A percentile compares a stretch with the other conserved stretches of the same genome.
Conservation (phyloP, 2,329 filamentous ascomycete genomes). For the Colletotrichum gloeosporioides region DNA sequence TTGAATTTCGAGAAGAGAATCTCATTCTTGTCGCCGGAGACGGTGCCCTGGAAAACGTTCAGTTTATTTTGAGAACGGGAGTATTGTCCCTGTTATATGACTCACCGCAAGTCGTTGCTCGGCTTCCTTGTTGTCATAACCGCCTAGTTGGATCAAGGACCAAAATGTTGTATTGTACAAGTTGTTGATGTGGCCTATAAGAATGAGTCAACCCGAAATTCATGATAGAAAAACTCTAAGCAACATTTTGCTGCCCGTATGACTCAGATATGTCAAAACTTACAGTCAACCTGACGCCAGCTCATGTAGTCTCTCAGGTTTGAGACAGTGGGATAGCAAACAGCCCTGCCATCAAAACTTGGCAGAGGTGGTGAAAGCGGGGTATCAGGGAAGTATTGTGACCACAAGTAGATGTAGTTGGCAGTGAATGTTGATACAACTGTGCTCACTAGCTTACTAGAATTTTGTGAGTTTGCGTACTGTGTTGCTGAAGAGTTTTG, state of each 20-base stretch:
- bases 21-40: slow-evolving; percentile 92
- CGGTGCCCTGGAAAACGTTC: slow-evolving; percentile 66
- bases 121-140: slow-evolving; percentile 77
- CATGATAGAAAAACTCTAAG: neutral
- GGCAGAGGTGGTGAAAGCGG: slow-evolving; percentile 78
- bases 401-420: slow-evolving; percentile 86
- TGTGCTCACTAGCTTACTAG: slow-evolving; percentile 87
- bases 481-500: neutral
- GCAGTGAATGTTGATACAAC: slow-evolving; percentile 93
- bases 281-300: slow-evolving; percentile 97
- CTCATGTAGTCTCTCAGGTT: slow-evolving; percentile 95
- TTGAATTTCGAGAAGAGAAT: slow-evolving; percentile 87
- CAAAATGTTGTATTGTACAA: slow-evolving; percentile 98
- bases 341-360: slow-evolving; percentile 90
- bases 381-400: slow-evolving; percentile 73
- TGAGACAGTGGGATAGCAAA: slow-evolving; percentile 82
- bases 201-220: slow-evolving; percentile 15
- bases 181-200: slow-evolving; percentile 91
- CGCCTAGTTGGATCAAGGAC: slow-evolving; percentile 81
- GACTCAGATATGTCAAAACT: slow-evolving; percentile 35
- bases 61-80: no score
- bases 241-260: neutral
- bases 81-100: neutral
- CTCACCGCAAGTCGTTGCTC: slow-evolving; percentile 78
- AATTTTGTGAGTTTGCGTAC: neutral